Conservation (phyloP, 345 rosid species). For the Gossypium stocksii region DNA sequence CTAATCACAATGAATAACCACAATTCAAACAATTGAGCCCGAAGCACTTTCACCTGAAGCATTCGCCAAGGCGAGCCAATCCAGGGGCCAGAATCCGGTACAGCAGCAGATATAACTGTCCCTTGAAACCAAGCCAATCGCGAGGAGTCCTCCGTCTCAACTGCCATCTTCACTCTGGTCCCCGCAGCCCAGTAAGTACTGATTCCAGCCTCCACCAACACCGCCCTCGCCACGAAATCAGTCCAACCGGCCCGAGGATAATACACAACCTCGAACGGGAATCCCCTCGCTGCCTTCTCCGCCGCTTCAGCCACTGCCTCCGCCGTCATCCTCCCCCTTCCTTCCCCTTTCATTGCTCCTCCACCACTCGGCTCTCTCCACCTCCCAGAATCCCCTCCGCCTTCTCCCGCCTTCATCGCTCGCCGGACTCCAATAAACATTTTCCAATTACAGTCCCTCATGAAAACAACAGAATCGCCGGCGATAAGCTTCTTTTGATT, state of each 20-base stretch:
- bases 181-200: slow-evolving; percentile 49
- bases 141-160: slow-evolving; percentile 78
- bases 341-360: slow-evolving; percentile 27
- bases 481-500: slow-evolving; percentile 79
- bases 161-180: slow-evolving; percentile 70
- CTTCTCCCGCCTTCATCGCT: slow-evolving; percentile 26
- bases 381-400: slow-evolving; percentile 33
- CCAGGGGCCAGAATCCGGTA: slow-evolving; percentile 51
- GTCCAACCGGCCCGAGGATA: slow-evolving; percentile 69
- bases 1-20: neutral
- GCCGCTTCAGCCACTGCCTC: slow-evolving; percentile 55
- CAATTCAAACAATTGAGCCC: neutral
- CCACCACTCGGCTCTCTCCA: slow-evolving; percentile 45
- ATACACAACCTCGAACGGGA: slow-evolving; percentile 69
- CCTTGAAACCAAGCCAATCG: slow-evolving; percentile 77
- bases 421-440: slow-evolving; percentile 74
- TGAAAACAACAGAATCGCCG: slow-evolving; percentile 79
- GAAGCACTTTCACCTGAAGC: slow-evolving; percentile 53
- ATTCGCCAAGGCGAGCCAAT: slow-evolving; percentile 80
- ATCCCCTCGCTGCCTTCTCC: slow-evolving; percentile 46
- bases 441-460: slow-evolving; percentile 50
- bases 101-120: slow-evolving; percentile 37
- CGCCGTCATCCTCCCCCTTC: slow-evolving; percentile 40
- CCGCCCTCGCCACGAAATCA: slow-evolving; percentile 71
- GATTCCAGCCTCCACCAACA: slow-evolving; percentile 63